phyloP scores from a whole-genome alignment of 768 basidiomycete genomes.

The Phlegmacium glaucopus region DNA sequence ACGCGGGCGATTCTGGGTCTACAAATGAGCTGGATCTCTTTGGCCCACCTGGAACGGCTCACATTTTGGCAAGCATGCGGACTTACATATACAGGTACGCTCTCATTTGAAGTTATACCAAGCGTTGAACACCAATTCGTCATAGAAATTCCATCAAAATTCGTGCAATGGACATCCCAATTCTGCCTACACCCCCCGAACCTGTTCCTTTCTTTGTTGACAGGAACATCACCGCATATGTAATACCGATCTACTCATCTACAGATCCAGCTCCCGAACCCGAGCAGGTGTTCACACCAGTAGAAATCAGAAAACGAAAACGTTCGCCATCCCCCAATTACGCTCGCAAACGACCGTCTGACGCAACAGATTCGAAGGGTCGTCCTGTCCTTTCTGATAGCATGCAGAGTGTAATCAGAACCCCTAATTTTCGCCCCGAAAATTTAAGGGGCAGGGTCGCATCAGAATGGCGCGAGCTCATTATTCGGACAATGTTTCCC shows the following conservation, averaged over 20 bases:
- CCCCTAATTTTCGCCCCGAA: constrained; percentile 26
- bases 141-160: constrained; percentile 51
- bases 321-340: constrained; percentile 16
- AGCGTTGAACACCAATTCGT: constrained; percentile 5
- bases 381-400: constrained; percentile 2
- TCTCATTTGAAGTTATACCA: background rate
- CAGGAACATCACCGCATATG: constrained; percentile 61
- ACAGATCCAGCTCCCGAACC: background rate
- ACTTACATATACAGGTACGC: constrained; percentile 63
- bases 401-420: constrained; percentile 9
- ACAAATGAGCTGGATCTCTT: constrained; percentile 54
- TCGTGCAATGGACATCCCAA: constrained; percentile 40
- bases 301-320: background rate
- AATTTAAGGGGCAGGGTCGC: constrained; percentile 42
- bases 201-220: constrained; percentile 55
- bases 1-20: constrained; percentile 63
- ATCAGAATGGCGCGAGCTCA: constrained; percentile 50
- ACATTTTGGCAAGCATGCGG: constrained; percentile 70
- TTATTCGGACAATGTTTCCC: constrained; percentile 65
- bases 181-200: constrained; percentile 16
- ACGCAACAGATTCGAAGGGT: constrained; percentile 2
- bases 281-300: background rate
- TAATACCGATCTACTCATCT: constrained; percentile 42
- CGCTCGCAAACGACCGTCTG: constrained; percentile 34
- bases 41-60: constrained; percentile 73